Evolutionary conservation across 2,329 filamentous ascomycete species (phyloP), one percentile per base, ranked within the genome.

Genomic region (Coniochaeta ligniaria): DNA sequence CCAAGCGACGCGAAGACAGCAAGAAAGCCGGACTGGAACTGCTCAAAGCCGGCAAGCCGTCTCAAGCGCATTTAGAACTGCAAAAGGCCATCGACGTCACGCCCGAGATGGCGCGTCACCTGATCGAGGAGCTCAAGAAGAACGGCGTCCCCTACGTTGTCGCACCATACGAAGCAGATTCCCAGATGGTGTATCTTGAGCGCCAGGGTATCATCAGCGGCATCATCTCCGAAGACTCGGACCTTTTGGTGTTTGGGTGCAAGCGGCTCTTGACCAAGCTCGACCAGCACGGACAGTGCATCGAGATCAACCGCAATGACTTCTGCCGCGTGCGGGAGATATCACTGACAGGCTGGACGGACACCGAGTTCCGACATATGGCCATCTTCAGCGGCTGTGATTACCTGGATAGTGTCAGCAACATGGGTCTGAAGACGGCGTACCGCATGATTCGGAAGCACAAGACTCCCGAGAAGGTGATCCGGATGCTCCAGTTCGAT

Each of bases 41-140:
- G 12, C 79, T 96, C 60, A 88, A 87, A 63, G 88, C 92, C 36
- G 94, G 95, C 31, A 93, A 94, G 71, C 81, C 84, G 1, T 82
- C 88, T 0, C 89, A 94, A 69, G 95, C 95, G 11, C 86, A 93
- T 61, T 80, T 87, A 54, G 92, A 98, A 73, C 83, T 98, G 60
- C 94, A 98, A 71, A 99, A 98, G 73, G 90, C 93, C 54, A 89
- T 98, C 62, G 95, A 99, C 73, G 87, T 99, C 41, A 98, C 95
- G 1, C 94, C 96, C 2, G 88, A 95, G 68, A 99, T 99, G 96
- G 95, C 95, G 8, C 86, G 91, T 7, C 83, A 90, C 66, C 77
- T 98, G 59, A 99, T 99, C 61, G 92, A 97, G 66, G 91, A 96
- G 72, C 80, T 98, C 68, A 97, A 96, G 76, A 85, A 85, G 68